Evolutionary conservation across 192 early-diverging fungal genomes (phyloP), one percentile per base, ranked within the genome.

Genomic region (Backusella morwellensis): DNA sequence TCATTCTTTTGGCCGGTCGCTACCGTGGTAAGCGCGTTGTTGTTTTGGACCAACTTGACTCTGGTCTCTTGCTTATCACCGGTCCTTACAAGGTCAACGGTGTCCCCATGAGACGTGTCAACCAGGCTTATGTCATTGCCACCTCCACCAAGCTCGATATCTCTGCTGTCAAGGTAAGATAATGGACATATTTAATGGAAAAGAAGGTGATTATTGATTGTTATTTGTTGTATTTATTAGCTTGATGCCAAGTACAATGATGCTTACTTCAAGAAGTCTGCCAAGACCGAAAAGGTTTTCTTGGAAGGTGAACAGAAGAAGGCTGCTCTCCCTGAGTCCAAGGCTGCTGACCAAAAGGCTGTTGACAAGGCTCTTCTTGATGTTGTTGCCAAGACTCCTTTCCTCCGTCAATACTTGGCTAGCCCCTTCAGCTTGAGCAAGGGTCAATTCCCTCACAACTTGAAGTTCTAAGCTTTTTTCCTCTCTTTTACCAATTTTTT

Each of bases 1-100:
- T 99, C 72, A 99, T 99, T 82, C 89, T 99, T 76, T 89, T 99
- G 75, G 88, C 88, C 38, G 97, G 98, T 81, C 93, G 96, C 77
- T 98, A 93, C 95, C 94, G 95, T 75, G 98, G 98, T 75, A 98
- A 98, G 93, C 93, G 97, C 77, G 98, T 99, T 77, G 98, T 99
- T 72, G 98, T 96, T 90, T 91, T 99, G 85, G 98, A 97, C 92
- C 95, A 96, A 88, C 92, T 99, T 81, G 86, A 89, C 75, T 94
- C 95, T 79, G 98, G 98, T 78, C 91, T 99, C 75, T 88, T 99
- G 70, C 91, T 99, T 77, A 94, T 99, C 80, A 94, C 97, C 76
- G 98, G 98, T 66, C 98, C 98, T 76, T 96, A 94, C 93, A 95
- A 95, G 90, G 85, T 97, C 89, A 99, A 99, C 91, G 98, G 98